Evolutionary conservation across 2,329 filamentous ascomycete genomes (phyloP), one percentile per base, ranked within the genome.

Genomic region (Alternaria sp.): DNA sequence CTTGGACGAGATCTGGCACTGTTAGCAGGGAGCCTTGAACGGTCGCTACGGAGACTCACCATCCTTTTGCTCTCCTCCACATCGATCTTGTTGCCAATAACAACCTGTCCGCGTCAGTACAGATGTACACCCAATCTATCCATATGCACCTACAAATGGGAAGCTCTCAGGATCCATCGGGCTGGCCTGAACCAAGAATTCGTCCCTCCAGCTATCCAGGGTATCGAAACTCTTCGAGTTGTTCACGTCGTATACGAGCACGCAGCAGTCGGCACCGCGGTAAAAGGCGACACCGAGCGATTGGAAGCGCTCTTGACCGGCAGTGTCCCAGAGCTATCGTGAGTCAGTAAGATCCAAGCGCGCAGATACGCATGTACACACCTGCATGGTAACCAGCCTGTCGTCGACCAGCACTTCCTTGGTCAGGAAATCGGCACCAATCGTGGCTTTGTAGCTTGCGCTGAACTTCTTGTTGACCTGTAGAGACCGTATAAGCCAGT

Each of bases 401-500:
- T 98, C 96, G 82, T 98, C 96, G 58, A 99, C 95, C 69, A 97
- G 86, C 44, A 99, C 96, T 85, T 99, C 96, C 81, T 97, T 96
- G 60, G 96, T 99, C 65, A 99, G 86, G 83, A 99, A 99, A 82
- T 99, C 96, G 80, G 96, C 96, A 72, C 96, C 96, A 80, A 99
- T 99, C 49, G 96, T 99, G 63, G 96, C 96, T 85, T 99, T 99
- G 89, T 99, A 99, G 85, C 94, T 97, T 72, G 94, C 95, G 81
- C 94, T 97, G 86, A 99, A 99, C 82, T 99, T 98, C 86, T 99
- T 99, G 87, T 99, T 99, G 88, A 99, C 95, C 95, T 98, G 72
- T 44, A 23, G 15, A 15, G 6, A 3, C n/a, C 19, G 58, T 58
- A 56, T 73, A 36, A 74, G 71, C 63, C 13, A 40, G 11, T 11